Evolutionary conservation across 192 early-diverging fungal species (phyloP), one percentile per base, ranked within the genome.

Genomic region (Borealophlyctis nickersoniae): DNA sequence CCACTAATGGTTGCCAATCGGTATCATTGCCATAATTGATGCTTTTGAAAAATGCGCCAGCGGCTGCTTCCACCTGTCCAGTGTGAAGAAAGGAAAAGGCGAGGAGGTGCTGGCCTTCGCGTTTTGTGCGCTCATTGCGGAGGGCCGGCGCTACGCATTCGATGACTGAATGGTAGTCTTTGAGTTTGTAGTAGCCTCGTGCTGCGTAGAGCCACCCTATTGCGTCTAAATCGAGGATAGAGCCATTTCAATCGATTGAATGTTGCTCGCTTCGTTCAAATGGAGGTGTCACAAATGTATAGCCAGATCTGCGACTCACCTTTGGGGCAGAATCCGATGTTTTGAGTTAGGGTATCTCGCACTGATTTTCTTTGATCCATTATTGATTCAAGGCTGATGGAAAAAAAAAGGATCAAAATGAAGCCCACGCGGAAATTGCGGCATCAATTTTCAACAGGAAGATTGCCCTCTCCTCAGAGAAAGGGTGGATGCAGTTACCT

Each of bases 131-230:
- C 32, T 86, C 83, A 69, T 86, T 86, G 36, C 83, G 73, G 2
- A 86, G 74, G 11, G 83, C 83, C 16, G 83, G 83, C 3, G 80
- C 72, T 2, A 86, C 77, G 63, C 78, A 81, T 64, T 86, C 83
- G 55, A 86, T 86, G 28, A 86, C 83, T 3, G 79, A 71, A 63
- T 86, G 83, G 70, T 77, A 86, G 58, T 86, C 76, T 26, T 79
- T 77, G 16, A 82, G 57, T 57, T 86, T 86, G 76, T 86, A 86
- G 70, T 77, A 86, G 7, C 83, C 83, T 33, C 83, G 71, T 0
- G 83, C 83, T 3, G 81, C 81, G 51, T 86, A 86, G 33, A 86
- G 73, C 83, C 83, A 86, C 36, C 80, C 80, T 49, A 86, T 67
- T 5, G 81, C 77, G 65, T 86, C 83, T 86, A 26, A 27, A 24